Conservation (phyloP, 2,329 filamentous ascomycete species). For the Neonectria ditissima region DNA sequence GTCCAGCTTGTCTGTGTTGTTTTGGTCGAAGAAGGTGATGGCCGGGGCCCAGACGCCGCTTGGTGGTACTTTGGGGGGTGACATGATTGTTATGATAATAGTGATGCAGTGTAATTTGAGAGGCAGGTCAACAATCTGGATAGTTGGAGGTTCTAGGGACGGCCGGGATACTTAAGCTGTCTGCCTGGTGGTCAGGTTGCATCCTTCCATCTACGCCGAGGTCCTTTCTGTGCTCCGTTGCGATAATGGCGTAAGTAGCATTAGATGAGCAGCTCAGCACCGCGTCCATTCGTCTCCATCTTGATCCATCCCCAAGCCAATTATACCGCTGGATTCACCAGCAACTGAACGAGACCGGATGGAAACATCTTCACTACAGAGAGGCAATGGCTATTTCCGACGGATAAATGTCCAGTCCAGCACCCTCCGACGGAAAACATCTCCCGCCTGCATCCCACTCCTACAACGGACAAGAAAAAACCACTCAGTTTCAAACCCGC, state of each 20-base stretch:
- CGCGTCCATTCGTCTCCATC: background rate
- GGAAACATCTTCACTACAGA: background rate
- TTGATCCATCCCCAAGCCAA: no score
- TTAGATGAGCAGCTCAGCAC: background rate
- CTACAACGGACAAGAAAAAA: conserved; percentile 1
- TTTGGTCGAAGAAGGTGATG: conserved; percentile 65
- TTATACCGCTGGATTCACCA: background rate
- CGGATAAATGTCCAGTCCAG: background rate
- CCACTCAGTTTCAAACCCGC: background rate
- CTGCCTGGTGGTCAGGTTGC: background rate
- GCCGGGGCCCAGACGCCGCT: conserved; percentile 64
- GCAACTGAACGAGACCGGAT: background rate
- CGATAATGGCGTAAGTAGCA: background rate
- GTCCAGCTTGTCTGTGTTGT: conserved; percentile 60
- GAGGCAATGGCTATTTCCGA: background rate
- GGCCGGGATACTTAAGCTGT: conserved; percentile 35
- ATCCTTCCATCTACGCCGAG: background rate
- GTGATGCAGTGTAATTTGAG: background rate
- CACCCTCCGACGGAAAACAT: background rate
- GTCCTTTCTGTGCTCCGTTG: background rate
- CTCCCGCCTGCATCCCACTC: background rate
- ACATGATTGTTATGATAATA: conserved; percentile 23
- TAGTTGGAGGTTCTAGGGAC: conserved; percentile 1
- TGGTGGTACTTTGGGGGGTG: conserved; percentile 37
- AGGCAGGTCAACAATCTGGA: background rate